phyloP scores from a whole-genome alignment of 768 basidiomycete genomes.

The Xanthoconium stramineum region DNA sequence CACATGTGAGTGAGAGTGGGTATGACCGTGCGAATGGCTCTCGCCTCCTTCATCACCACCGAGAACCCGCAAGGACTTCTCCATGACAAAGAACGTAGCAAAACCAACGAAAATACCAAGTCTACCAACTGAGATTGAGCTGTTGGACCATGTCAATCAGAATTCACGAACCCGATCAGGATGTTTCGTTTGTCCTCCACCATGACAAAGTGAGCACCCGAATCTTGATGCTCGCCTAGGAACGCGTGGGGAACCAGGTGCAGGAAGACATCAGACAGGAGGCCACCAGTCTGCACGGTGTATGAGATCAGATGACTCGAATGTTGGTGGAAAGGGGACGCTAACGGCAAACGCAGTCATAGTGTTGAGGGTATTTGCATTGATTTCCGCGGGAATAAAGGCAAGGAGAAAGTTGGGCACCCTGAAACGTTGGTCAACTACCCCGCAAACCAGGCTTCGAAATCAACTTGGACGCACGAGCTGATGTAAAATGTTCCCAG shows the following conservation, averaged over 20 bases:
- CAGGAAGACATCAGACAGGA: constrained; percentile 90
- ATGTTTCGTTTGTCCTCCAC: constrained; percentile 92
- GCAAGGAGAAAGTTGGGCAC: constrained; percentile 94
- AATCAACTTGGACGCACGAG: constrained; percentile 58
- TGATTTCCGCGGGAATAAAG: constrained; percentile 88
- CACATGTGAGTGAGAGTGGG: constrained; percentile 53
- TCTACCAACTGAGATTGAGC: constrained; percentile 35
- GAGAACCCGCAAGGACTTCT: constrained; percentile 84
- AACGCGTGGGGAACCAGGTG: constrained; percentile 91
- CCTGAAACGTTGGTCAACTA: constrained; percentile 39
- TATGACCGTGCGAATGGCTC: constrained; percentile 52
- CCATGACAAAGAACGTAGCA: constrained; percentile 89
- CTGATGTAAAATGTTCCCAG: constrained; percentile 95
- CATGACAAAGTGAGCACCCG: constrained; percentile 72
- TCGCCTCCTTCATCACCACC: constrained; percentile 52
- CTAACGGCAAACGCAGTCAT: constrained; percentile 92
- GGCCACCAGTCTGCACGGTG: constrained; percentile 68
- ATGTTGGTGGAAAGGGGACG: constrained; percentile 10
- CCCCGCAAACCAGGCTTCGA: constrained; percentile 20
- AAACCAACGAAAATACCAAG: constrained; percentile 85
- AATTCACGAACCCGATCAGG: constrained; percentile 65
- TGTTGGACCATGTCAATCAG: neutral
- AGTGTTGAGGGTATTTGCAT: constrained; percentile 80
- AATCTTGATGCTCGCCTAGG: constrained; percentile 80
- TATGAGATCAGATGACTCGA: constrained; percentile 17